A percentile compares a stretch with the other conserved stretches of the same genome.
phyloP scores from a whole-genome alignment of 371 early-diverging fungal genomes.

The Rhizopus sp. region DNA sequence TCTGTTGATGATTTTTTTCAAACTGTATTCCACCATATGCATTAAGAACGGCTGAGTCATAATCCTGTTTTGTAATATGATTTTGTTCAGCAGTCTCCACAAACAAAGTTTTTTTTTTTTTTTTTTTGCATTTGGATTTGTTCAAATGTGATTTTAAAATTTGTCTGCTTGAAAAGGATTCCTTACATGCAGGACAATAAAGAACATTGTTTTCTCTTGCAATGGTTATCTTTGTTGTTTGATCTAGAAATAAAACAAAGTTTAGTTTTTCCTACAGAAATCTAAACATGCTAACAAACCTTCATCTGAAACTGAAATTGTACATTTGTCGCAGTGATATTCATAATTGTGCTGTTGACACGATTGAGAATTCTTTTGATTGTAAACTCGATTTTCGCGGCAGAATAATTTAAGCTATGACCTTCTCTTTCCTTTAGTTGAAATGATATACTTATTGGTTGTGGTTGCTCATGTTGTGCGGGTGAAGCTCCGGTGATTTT shows the following conservation, averaged over 20 bases:
- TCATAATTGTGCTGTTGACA: background rate
- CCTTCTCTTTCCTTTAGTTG: no score
- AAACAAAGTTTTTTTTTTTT: conserved; percentile 4
- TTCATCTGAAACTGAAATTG: background rate
- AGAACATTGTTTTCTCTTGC: conserved; percentile 6
- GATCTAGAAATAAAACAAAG: background rate
- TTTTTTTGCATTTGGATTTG: conserved; percentile 10
- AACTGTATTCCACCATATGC: conserved; percentile 11
- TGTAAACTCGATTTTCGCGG: no score
- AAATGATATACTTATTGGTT: no score
- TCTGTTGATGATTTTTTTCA: conserved; percentile 9
- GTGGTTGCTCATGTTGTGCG: no score
- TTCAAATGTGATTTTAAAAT: conserved; percentile 5
- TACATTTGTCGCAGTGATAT: background rate
- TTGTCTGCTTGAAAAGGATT: conserved; percentile 5
- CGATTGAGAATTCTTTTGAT: no score
- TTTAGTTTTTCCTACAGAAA: no score
- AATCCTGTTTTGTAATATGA: conserved; percentile 15
- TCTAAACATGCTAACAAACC: no score
- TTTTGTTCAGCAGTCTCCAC: conserved; percentile 9
- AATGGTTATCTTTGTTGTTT: background rate
- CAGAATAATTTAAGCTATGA: no score
- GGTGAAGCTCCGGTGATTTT: no score
- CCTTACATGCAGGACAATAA: conserved; percentile 5
- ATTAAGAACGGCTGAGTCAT: conserved; percentile 14